These are phyloP conservation scores for Sporisorium scitamineum DNA, from an alignment of 1,284 basidiomycete species.

Conservation along the genomic window DNA sequence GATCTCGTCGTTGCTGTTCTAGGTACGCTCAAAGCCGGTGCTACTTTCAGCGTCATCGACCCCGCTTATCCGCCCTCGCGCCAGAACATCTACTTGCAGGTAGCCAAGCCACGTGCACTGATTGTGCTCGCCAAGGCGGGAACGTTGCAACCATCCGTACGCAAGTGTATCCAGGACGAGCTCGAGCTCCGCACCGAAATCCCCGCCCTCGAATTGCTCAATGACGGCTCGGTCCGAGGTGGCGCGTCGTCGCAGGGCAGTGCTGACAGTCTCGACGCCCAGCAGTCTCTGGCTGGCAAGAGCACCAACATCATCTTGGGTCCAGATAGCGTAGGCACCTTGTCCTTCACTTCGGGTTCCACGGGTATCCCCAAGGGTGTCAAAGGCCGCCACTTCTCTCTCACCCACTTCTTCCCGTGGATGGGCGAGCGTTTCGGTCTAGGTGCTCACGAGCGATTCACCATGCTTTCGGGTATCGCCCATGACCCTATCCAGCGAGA, in stretches of 20 bases:
- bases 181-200: slow-evolving; percentile 89
- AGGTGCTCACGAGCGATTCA: slow-evolving; percentile 83
- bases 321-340: slow-evolving; percentile 92
- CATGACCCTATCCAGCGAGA: slow-evolving; percentile 99
- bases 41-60: slow-evolving; percentile 97
- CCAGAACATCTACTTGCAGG: slow-evolving; percentile 94
- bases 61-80: slow-evolving; percentile 95
- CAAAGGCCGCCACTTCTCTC: slow-evolving; percentile 89
- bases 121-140: slow-evolving; percentile 94
- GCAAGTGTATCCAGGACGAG: slow-evolving; percentile 84
- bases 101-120: slow-evolving; percentile 92
- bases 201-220: slow-evolving; percentile 85
- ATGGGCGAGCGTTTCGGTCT: slow-evolving; percentile 92
- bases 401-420: slow-evolving; percentile 99
- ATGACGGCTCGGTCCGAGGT: slow-evolving; percentile 74
- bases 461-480: slow-evolving; percentile 98
- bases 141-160: slow-evolving; percentile 81
- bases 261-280: slow-evolving; percentile 72
- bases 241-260: slow-evolving; percentile 71
- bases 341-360: slow-evolving; percentile 97
- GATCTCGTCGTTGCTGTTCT: slow-evolving; percentile 97
- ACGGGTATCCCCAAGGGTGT: slow-evolving; percentile 99
- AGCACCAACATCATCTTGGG: slow-evolving; percentile 82
- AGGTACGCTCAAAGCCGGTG: slow-evolving; percentile 95
- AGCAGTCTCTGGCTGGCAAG: slow-evolving; percentile 72